A percentile compares a stretch with the other conserved stretches of the same genome.
phyloP scores from a whole-genome alignment of 352 stramenopile genomes.

The Phytophthora podocarpi region DNA sequence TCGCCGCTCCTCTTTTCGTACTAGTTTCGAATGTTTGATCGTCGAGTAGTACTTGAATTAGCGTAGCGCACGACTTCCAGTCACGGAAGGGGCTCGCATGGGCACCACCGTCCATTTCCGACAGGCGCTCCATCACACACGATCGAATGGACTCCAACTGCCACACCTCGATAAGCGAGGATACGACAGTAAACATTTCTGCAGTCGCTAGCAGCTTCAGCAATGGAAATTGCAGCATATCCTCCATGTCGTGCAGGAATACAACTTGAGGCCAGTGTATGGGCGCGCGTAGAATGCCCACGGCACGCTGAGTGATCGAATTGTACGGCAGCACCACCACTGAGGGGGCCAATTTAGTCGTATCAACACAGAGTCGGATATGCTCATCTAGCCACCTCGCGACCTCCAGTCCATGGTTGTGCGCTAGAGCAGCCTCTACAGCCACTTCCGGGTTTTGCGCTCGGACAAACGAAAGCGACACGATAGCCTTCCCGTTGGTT shows the following conservation, averaged over 20 bases:
- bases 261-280: constrained; percentile 40
- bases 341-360: constrained; percentile 41
- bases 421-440: constrained; percentile 13
- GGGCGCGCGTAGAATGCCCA: constrained; percentile 41
- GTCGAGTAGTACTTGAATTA: constrained; percentile 51
- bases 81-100: constrained; percentile 33
- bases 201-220: constrained; percentile 43
- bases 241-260: constrained; percentile 52
- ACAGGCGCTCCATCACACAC: constrained; percentile 23
- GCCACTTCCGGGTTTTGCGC: constrained; percentile 24
- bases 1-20: constrained; percentile 31
- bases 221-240: constrained; percentile 53
- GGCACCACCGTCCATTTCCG: constrained; percentile 15
- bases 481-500: constrained; percentile 40
- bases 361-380: constrained; percentile 32
- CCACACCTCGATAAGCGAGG: constrained; percentile 46
- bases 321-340: constrained; percentile 53
- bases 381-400: constrained; percentile 52
- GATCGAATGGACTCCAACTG: constrained; percentile 29
- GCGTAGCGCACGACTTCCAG: constrained; percentile 37
- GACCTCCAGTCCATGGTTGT: constrained; percentile 61
- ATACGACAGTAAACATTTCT: constrained; percentile 42
- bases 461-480: constrained; percentile 40
- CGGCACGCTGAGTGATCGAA: constrained; percentile 39
- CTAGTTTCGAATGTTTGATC: constrained; percentile 39